These are phyloP conservation scores for Nannizzia gypsea DNA, from an alignment of 2,329 filamentous ascomycete species.

Conservation along the genomic window DNA sequence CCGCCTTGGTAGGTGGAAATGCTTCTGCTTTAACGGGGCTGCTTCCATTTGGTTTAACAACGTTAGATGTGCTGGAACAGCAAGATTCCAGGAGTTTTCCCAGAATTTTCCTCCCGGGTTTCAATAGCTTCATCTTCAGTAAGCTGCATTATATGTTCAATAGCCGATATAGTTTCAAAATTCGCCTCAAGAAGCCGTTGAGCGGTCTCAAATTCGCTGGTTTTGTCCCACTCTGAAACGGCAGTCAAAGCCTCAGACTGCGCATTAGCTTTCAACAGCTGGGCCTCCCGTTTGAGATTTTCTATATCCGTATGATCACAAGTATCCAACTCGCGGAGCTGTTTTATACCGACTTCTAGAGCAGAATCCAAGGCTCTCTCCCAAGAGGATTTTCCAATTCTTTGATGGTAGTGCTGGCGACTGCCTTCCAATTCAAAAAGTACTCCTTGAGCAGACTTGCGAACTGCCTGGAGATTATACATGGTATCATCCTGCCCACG, in stretches of 20 bases:
- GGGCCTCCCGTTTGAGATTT: slow-evolving; percentile 66
- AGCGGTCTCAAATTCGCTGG: slow-evolving; percentile 62
- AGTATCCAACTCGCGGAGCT: slow-evolving; percentile 59
- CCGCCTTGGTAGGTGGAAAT: slow-evolving; percentile 57
- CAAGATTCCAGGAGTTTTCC: slow-evolving; percentile 66
- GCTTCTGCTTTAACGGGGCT: slow-evolving; percentile 40
- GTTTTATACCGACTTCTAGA: slow-evolving; percentile 69
- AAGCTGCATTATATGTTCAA: slow-evolving; percentile 72
- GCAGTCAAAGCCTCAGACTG: slow-evolving; percentile 66
- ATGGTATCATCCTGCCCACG: slow-evolving; percentile 57
- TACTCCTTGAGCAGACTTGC: slow-evolving; percentile 80
- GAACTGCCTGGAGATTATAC: slow-evolving; percentile 58
- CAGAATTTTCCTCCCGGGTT: slow-evolving; percentile 63
- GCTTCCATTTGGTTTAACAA: slow-evolving; percentile 80
- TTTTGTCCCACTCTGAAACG: slow-evolving; percentile 72
- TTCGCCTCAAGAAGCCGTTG: slow-evolving; percentile 80
- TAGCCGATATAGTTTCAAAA: slow-evolving; percentile 76
- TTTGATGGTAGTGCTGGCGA: slow-evolving; percentile 79
- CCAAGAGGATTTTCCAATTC: slow-evolving; percentile 70
- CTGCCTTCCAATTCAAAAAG: slow-evolving; percentile 80
- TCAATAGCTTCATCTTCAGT: slow-evolving; percentile 70
- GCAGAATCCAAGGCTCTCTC: slow-evolving; percentile 78
- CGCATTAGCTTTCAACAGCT: slow-evolving; percentile 71
- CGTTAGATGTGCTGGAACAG: slow-evolving; percentile 60
- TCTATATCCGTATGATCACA: slow-evolving; percentile 57